Evolutionary conservation across 1,139 yeast species (phyloP).

Genomic region (Lodderomyces metapsilosis): DNA sequence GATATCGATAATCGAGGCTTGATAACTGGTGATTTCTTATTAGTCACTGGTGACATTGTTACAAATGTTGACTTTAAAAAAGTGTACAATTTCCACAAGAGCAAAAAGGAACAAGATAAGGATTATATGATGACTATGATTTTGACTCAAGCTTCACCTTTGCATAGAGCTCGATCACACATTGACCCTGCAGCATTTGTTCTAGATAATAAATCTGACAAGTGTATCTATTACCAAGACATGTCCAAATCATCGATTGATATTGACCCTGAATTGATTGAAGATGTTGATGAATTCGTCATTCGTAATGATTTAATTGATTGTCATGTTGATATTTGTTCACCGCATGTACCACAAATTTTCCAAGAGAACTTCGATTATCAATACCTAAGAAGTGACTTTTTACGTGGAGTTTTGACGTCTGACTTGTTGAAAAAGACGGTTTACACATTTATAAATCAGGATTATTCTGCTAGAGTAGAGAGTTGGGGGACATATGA

Average conservation of each 20-base stretch:
- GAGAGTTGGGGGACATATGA: slow-evolving; percentile 92
- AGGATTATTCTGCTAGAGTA: slow-evolving; percentile 83
- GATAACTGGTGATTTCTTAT: slow-evolving; percentile 82
- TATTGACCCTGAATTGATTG: slow-evolving; percentile 82
- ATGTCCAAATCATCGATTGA: slow-evolving; percentile 60
- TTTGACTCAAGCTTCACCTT: slow-evolving; percentile 78
- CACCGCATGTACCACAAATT: slow-evolving; percentile 92
- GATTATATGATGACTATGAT: slow-evolving; percentile 96
- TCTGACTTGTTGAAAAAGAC: slow-evolving; percentile 90
- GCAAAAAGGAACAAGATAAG: slow-evolving; percentile 69
- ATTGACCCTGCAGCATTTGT: slow-evolving; percentile 84
- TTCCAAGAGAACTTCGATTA: slow-evolving; percentile 96
- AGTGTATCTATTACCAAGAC: slow-evolving; percentile 82
- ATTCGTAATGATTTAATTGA: slow-evolving; percentile 91
- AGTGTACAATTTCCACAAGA: slow-evolving; percentile 71
- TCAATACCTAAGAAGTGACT: slow-evolving; percentile 80
- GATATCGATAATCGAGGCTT: slow-evolving; percentile 89
- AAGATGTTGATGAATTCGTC: slow-evolving; percentile 66
- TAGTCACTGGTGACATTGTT: slow-evolving; percentile 92
- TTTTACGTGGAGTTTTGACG: slow-evolving; percentile 85
- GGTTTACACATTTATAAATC: slow-evolving; percentile 76
- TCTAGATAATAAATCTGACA: slow-evolving; percentile 66
- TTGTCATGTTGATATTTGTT: slow-evolving; percentile 93
- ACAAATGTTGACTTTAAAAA: slow-evolving; percentile 81
- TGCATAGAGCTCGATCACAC: slow-evolving; percentile 77